Evolutionary conservation across 306 rosid genomes (phyloP).

Genomic region (Cercis canadensis): DNA sequence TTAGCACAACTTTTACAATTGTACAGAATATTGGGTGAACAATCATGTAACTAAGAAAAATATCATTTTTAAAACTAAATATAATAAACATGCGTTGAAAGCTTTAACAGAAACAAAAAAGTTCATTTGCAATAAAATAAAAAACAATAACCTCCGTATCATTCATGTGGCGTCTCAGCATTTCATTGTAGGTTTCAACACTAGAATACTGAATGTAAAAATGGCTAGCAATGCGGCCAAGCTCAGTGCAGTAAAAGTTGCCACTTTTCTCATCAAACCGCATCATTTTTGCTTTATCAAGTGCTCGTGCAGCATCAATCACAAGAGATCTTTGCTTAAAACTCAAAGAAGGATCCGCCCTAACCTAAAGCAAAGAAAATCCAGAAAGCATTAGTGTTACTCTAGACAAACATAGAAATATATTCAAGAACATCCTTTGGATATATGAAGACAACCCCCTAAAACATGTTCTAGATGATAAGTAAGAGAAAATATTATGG

Average conservation of each 20-base stretch:
- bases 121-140: not conserved
- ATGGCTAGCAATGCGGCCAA: conserved; percentile 99
- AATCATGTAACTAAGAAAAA: conserved; percentile 13
- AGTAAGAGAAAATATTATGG: conserved; percentile 1
- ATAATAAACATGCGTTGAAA: conserved; percentile 20
- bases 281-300: conserved; percentile 98
- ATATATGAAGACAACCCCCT: conserved; percentile 14
- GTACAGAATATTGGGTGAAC: not conserved
- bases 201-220: conserved; percentile 96
- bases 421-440: conserved; percentile 1
- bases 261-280: conserved; percentile 99
- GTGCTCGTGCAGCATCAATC: conserved; percentile 93
- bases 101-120: not conserved
- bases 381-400: conserved; percentile 24
- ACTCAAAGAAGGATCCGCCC: conserved; percentile 88
- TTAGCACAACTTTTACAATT: conserved; percentile 17
- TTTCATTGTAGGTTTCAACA: conserved; percentile 95
- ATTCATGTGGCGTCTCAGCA: conserved; percentile 89
- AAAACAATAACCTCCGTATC: conserved; percentile 81
- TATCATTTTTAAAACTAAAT: conserved; percentile 1
- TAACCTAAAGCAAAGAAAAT: conserved; percentile 63
- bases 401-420: conserved; percentile 1
- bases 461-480: conserved; percentile 6
- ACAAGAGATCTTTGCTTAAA: conserved; percentile 88
- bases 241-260: conserved; percentile 98